Percentiles rank a stretch among this genome's conserved stretches.
phyloP scores from a whole-genome alignment of 2,329 filamentous ascomycete genomes.

The Peltaster fructicola region DNA sequence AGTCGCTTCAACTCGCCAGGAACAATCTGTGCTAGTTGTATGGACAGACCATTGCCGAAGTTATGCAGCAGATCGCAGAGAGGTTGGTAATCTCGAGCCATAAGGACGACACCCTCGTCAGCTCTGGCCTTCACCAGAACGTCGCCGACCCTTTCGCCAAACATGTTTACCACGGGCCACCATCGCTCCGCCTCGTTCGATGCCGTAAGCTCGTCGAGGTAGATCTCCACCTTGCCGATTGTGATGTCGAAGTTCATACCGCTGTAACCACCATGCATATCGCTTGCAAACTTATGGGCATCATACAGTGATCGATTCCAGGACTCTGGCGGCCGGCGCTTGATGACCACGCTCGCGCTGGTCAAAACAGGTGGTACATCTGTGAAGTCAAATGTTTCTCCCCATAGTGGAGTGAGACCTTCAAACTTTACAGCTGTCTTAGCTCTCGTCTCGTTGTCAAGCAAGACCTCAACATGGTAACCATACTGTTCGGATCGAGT shows the following conservation, averaged over 20 bases:
- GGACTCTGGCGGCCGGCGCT: slow-evolving; percentile 33
- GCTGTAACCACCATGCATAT: slow-evolving; percentile 24
- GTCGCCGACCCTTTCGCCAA: slow-evolving; percentile 59
- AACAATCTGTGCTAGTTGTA: slow-evolving; percentile 65
- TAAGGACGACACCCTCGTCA: slow-evolving; percentile 78
- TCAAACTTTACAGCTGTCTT: slow-evolving; percentile 55
- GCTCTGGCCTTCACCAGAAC: slow-evolving; percentile 69
- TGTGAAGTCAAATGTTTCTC: slow-evolving; percentile 60
- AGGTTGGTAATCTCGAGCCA: slow-evolving; percentile 67
- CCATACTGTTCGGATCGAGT: slow-evolving; percentile 33
- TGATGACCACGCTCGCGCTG: slow-evolving; percentile 53
- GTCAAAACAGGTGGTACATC: slow-evolving; percentile 55
- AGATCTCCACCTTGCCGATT: slow-evolving; percentile 63
- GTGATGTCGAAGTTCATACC: slow-evolving; percentile 31
- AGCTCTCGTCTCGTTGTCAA: slow-evolving; percentile 64
- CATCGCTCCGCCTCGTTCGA: slow-evolving; percentile 68
- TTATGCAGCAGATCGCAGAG: slow-evolving; percentile 70
- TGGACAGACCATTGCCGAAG: slow-evolving; percentile 67
- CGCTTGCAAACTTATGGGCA: slow-evolving; percentile 16
- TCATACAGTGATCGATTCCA: slow-evolving; percentile 22
- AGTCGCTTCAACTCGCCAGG: slow-evolving; percentile 62
- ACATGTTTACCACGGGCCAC: slow-evolving; percentile 65
- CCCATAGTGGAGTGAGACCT: slow-evolving; percentile 63
- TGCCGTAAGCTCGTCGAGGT: slow-evolving; percentile 58
- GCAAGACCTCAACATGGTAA: slow-evolving; percentile 60